Evolutionary conservation across 1,284 basidiomycete genomes (phyloP).

Genomic region (Lentinula novae-zelandiae): DNA sequence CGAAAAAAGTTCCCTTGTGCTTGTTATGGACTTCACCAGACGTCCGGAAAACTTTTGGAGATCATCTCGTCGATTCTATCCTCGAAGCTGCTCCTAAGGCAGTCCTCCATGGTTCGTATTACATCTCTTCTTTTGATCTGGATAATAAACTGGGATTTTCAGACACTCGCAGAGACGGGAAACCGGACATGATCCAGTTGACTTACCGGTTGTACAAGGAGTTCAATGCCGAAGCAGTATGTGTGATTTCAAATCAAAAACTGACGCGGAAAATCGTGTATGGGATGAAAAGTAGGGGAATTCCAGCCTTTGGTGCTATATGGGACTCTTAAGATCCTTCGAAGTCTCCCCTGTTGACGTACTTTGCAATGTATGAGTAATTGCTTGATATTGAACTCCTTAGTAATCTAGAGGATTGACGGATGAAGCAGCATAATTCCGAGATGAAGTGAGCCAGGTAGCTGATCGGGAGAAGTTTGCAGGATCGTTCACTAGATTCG

Average conservation of each 20-base stretch:
- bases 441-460: neutral
- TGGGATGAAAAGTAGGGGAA: conserved; percentile 56
- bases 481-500: neutral
- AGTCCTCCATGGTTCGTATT: conserved; percentile 48
- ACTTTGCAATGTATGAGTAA: too few species aligned
- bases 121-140: neutral
- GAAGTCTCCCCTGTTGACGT: neutral
- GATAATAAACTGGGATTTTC: neutral
- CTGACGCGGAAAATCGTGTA: conserved; percentile 60
- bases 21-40: conserved; percentile 60
- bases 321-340: conserved; percentile 34
- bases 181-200: conserved; percentile 61
- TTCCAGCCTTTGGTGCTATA: conserved; percentile 56
- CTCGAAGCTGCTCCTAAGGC: conserved; percentile 48
- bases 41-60: conserved; percentile 56
- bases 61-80: conserved; percentile 54
- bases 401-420: neutral
- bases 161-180: conserved; percentile 58
- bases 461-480: neutral
- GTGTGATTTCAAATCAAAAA: conserved; percentile 58
- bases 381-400: too few species aligned
- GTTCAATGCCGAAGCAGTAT: conserved; percentile 59
- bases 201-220: conserved; percentile 53
- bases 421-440: neutral
- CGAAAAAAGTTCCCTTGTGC: conserved; percentile 45